Evolutionary conservation across 495 filamentous ascomycete genomes (phyloP).

Genomic region (Collariella sp.): DNA sequence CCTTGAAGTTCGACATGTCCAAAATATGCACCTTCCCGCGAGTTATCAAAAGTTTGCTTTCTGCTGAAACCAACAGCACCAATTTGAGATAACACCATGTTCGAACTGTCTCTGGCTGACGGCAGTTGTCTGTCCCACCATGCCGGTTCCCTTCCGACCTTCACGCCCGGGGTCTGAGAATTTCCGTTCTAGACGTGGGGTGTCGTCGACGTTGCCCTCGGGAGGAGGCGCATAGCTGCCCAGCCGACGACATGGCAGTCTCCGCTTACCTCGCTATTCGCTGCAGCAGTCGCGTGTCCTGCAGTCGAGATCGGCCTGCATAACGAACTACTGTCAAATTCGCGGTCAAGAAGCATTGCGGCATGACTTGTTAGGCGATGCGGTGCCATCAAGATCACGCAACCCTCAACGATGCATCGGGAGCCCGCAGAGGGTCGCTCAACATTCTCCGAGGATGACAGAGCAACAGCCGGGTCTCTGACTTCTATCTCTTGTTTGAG

Average conservation of each 20-base stretch:
- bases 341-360: not conserved
- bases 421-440: not conserved
- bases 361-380: not conserved
- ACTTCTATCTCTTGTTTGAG: no score
- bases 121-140: no score
- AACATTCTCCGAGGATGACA: not conserved
- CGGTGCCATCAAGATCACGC: constrained; percentile 1
- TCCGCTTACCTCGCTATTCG: constrained; percentile 16
- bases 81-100: no score
- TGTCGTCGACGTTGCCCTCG: no score
- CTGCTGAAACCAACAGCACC: no score
- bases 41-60: no score
- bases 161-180: no score
- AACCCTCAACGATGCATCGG: not conserved
- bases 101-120: no score
- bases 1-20: no score
- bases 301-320: constrained; percentile 16
- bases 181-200: no score
- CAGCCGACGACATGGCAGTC: constrained; percentile 22
- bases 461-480: not conserved
- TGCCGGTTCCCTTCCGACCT: no score
- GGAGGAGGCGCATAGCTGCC: constrained; percentile 32
- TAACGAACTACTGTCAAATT: not conserved
- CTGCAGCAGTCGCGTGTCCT: constrained; percentile 8
- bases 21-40: no score